Evolutionary conservation across 2,329 filamentous ascomycete genomes (phyloP).

Genomic region (Colletotrichum caudatum): DNA sequence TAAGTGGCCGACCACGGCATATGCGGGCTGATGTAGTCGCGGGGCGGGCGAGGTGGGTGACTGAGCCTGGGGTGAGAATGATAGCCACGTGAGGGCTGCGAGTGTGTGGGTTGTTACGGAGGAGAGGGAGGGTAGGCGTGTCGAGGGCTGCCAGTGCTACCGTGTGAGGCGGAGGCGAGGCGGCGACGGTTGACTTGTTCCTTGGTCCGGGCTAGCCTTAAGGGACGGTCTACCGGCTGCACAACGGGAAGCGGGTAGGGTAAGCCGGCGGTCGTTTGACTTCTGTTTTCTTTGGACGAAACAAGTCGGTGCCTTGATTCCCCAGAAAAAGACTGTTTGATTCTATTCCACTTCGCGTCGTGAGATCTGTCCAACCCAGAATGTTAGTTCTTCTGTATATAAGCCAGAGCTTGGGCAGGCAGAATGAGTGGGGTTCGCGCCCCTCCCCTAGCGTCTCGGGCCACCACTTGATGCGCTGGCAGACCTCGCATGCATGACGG

Average conservation of each 20-base stretch:
- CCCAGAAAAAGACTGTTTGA: constrained; percentile 49
- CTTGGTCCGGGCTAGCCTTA: constrained; percentile 14
- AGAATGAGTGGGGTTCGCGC: constrained; percentile 46
- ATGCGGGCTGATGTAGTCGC: constrained; percentile 68
- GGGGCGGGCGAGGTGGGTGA: constrained; percentile 52
- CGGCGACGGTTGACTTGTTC: constrained; percentile 22
- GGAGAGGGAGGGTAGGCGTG: constrained; percentile 25
- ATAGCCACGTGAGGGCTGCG: constrained; percentile 59
- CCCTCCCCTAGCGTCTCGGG: constrained; percentile 55
- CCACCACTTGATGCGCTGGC: constrained; percentile 64
- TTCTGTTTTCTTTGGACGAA: constrained; percentile 46
- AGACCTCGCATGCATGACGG: constrained; percentile 66
- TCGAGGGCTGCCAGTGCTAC: constrained; percentile 23
- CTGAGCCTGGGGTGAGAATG: constrained; percentile 52
- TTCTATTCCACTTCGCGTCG: constrained; percentile 45
- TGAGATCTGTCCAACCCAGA: constrained; percentile 57
- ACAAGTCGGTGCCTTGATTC: constrained; percentile 49
- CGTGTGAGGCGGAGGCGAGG: constrained; percentile 30
- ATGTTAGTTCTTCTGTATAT: constrained; percentile 57
- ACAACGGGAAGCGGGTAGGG: constrained; percentile 48
- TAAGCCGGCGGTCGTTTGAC: not conserved
- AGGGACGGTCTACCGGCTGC: constrained; percentile 45
- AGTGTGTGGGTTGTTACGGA: constrained; percentile 20
- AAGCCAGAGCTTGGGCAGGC: constrained; percentile 51
- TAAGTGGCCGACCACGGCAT: constrained; percentile 67